These are phyloP conservation scores for Paraglomus occultum DNA, from an alignment of 192 early-diverging fungal species.

Conservation along the genomic window DNA sequence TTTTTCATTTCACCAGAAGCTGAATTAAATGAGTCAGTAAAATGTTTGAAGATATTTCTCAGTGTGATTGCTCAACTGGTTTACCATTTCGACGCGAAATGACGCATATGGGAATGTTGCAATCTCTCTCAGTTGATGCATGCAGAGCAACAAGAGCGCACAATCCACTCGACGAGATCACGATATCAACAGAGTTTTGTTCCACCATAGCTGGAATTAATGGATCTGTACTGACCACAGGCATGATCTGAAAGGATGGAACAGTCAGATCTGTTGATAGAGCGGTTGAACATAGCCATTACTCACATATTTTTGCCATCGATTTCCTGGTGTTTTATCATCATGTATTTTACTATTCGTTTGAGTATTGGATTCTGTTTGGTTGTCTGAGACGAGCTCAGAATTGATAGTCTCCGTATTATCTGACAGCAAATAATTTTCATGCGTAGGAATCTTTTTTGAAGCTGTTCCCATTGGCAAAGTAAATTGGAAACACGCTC, in stretches of 20 bases:
- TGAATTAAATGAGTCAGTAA: not conserved
- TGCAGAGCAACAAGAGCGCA: constrained; percentile 5
- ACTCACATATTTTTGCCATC: no score
- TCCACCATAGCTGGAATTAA: constrained; percentile 22
- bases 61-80: not conserved
- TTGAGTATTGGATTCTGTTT: no score
- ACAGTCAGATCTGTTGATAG: no score
- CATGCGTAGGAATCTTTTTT: no score
- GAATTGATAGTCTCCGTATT: no score
- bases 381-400: no score
- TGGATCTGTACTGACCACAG: constrained; percentile 23
- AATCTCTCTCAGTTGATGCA: constrained; percentile 21
- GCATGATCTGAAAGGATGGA: not conserved
- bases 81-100: not conserved
- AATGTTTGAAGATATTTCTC: not conserved
- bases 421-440: no score
- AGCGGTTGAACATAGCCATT: no score
- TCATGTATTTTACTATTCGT: no score
- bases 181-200: constrained; percentile 19
- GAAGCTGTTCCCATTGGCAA: no score
- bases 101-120: constrained; percentile 16
- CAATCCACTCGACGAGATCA: constrained; percentile 26
- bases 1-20: not conserved
- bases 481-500: no score
- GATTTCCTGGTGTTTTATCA: no score